Evolutionary conservation across 208 protist genomes (phyloP).

Genomic region (Naegleria gruberi): DNA sequence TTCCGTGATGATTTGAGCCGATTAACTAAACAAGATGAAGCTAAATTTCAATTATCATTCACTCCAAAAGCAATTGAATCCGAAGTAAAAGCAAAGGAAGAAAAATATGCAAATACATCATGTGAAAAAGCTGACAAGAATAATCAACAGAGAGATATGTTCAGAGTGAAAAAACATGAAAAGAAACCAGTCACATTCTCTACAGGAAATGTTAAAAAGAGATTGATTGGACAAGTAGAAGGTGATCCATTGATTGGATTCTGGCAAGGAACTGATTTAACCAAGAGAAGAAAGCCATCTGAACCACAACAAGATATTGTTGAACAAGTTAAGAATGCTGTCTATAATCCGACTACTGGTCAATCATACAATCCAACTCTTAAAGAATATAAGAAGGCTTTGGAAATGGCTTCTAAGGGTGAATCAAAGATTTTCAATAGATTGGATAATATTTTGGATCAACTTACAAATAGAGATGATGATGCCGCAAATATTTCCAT

Average conservation of each 20-base stretch:
- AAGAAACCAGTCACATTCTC: not conserved
- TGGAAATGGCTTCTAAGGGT: not conserved
- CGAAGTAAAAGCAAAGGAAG: not conserved
- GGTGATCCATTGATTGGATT: not conserved
- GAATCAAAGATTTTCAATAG: not conserved
- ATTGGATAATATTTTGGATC: not conserved
- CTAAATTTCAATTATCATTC: not conserved
- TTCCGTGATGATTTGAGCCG: not conserved
- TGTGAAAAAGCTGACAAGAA: not conserved
- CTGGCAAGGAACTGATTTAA: not conserved
- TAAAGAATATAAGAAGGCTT: not conserved
- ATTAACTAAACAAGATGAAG: not conserved
- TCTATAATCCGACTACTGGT: not conserved
- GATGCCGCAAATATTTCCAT: not conserved
- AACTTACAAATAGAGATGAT: not conserved
- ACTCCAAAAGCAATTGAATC: not conserved
- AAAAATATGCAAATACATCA: not conserved
- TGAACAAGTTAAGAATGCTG: not conserved
- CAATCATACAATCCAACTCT: not conserved
- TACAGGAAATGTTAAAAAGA: not conserved
- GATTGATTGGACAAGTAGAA: not conserved
- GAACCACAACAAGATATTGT: not conserved
- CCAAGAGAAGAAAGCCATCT: not conserved
- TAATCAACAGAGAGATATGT: too few species aligned
- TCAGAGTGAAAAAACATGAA: not conserved